Base-by-base conservation (phyloP, 129 eudicot genomes). In the Logfia minima region DNA sequence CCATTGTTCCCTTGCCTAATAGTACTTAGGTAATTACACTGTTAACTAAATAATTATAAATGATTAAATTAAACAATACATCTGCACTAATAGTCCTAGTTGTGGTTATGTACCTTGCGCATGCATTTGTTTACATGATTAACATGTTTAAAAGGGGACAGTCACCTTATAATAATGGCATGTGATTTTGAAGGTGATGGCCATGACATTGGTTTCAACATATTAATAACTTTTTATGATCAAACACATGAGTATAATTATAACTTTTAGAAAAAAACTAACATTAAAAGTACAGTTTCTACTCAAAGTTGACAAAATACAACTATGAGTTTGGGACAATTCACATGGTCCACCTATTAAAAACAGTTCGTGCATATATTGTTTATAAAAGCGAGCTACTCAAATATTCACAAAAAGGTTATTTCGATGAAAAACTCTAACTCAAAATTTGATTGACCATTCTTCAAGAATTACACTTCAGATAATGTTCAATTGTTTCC, bases 51-150 rank as follows among this genome's bases (percentile, higher is more conserved):
- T 13, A 13, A 48, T 48, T 3, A 48, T 13, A 4, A 4, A 10
- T 17, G 19, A 41, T 69, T 18, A 22, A 45, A 41, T 6, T 43
- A 19, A 11, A 37, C 4, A 68, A 14, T 6, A 18, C 55, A 3
- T 61, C 23, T 61, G 2, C 29, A 61, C 39, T 64, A 79, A 1
- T 43, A 18, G 66, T 17, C 23, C n/a, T 16, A 24, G 53, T 48
- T 22, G 62, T 74, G 19, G 75, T 80, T 65, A 68, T 67, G 64
- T 56, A 74, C 48, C 16, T 75, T 75, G 84, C 84, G 84, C 84
- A 58, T 81, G 84, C 84, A 68, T 81, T 81, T 67, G 5, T 81
- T 81, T 75, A 81, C 70, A 75, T 75, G 76, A 81, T 81, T 75
- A 81, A 11, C 80, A 67, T 81, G 80, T 45, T 75, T 7, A 59